Evolutionary conservation across 371 early-diverging fungal species (phyloP), one percentile per base, ranked within the genome.

Genomic region (Thermomucor indicae-seudaticae): DNA sequence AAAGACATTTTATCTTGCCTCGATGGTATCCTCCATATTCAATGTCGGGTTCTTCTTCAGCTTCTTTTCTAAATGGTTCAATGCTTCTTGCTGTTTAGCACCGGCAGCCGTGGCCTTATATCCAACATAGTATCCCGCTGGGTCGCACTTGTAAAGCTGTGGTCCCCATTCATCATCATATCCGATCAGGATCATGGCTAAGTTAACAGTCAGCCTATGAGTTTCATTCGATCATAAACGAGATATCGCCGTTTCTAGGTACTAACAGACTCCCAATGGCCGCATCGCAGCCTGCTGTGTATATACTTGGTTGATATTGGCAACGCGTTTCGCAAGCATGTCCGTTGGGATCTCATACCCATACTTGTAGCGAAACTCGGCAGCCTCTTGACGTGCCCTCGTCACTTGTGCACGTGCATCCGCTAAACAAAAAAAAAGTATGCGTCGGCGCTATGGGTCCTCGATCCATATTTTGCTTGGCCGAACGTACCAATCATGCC

Each of bases 241-340:
- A 19, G 32, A 6, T 43, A 17, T 31, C 31, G 6, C 10, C 35
- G 14, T 47, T 4, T 23, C 24, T 24, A 29, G 12, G 43, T 6
- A 84, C 89, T 75, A 76, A 93, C 91, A 95, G 57, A 96, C 96
- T 55, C 97, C 99, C 43, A 93, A 77, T 22, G 97, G 98, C 62
- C 99, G 79, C 96, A 97, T 97, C 51, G 94, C 95, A 30, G 99
- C 99, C 60, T 97, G 95, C 65, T 98, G 99, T 43, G 99, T 98
- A 69, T 93, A 96, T 29, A 98, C 95, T 81, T 98, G 98, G 66
- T 96, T 97, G 62, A 96, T 85, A 67, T 91, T 95, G 45, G 98
- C 99, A 56, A 98, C 86, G 51, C 96, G 88, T 71, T 96, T 95
- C 40, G 97, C 97, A 51, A 98, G 83, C 87, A 94, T 84, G 64